Base-by-base conservation (phyloP, 768 basidiomycete species). In the Kwoniella bestiolae region DNA sequence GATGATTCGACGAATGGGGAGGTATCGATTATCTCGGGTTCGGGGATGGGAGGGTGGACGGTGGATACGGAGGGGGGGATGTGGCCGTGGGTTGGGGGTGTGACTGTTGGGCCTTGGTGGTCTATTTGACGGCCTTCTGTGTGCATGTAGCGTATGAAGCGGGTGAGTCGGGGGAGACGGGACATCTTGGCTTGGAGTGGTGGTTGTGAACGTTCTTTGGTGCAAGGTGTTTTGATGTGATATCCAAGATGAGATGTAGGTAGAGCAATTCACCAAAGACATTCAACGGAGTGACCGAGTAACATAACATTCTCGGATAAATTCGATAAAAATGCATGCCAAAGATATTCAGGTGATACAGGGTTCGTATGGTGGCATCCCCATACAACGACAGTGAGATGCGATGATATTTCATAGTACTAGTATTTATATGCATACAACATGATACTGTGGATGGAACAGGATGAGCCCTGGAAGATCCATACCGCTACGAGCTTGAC, bases 71-170 rank as follows among this genome's bases (percentile, higher is more conserved):
- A 50, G 38, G 58, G 51, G 49, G 64, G 47, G 51, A 63, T 26
- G 58, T 63, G 57, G 38, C 50, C 44, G 58, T 56, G 56, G 11
- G 66, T 65, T 34, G 52, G 32, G 11, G 46, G n/a, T n/a, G 46
- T 47, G n/a, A 55, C 31, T 18, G 72, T 69, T 4, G 74, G 67
- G 8, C 66, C 72, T 51, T 65, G 57, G 45, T 75, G 70, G 32
- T 76, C 71, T n/a, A 76, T 75, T 53, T 72, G 74, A 31, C 78
- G 60, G 5, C 74, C 74, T 14, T 63, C 69, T 5, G 74, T 74
- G 46, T 77, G 78, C 72, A 77, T 72, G 25, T 60, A 50, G 9
- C 73, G 69, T 29, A 68, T 21, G 29, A 46, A 23, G 14, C 66
- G 47, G 21, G 66, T 38, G n/a, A 71, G 45, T 45, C 67, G 61